Evolutionary conservation across 192 early-diverging fungal species (phyloP), one percentile per base, ranked within the genome.

Genomic region (Coemansia sp.): DNA sequence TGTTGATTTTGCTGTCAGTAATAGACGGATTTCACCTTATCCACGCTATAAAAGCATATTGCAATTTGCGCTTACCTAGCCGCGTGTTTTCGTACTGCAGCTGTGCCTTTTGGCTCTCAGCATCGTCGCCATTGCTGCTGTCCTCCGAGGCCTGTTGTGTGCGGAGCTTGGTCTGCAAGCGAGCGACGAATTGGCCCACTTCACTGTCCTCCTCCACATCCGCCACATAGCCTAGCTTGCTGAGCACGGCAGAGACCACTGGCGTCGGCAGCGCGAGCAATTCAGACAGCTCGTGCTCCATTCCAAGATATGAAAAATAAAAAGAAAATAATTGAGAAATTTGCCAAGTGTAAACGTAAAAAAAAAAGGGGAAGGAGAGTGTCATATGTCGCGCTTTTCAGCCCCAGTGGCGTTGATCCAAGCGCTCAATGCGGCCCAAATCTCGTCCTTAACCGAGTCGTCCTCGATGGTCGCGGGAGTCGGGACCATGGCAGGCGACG

Each of bases 391-490:
- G 46, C 46, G 46, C 25, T 47, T 47, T 6, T 25, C 47, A 3
- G 20, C n/a, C 12, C 47, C 24, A 3, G 24, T n/a, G n/a, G n/a
- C n/a, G n/a, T n/a, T 51, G 47, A 51, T 51, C 67, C 59, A 68
- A 10, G 22, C 36, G 12, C 46, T 6, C 11, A 68, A 10, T 2
- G 67, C 27, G 1, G 15, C 15, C 67, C 67, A 75, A 0, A 69
- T 36, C 38, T 89, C 88, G 11, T 43, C 56, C 42, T 85, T 61
- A 0, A 84, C 86, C 8, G 78, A 46, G 19, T 67, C 84, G 43
- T 94, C 90, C 61, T 94, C 90, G 38, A 94, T 92, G 11, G 92
- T 94, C 0, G 89, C 87, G 0, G 92, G 92, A 4, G 90, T 76
- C 7, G 62, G 73, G 20, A 62, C 38, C 0, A 45, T 27, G 66